Evolutionary conservation across 2,329 filamentous ascomycete genomes (phyloP).

Genomic region (Alternaria conjuncta): DNA sequence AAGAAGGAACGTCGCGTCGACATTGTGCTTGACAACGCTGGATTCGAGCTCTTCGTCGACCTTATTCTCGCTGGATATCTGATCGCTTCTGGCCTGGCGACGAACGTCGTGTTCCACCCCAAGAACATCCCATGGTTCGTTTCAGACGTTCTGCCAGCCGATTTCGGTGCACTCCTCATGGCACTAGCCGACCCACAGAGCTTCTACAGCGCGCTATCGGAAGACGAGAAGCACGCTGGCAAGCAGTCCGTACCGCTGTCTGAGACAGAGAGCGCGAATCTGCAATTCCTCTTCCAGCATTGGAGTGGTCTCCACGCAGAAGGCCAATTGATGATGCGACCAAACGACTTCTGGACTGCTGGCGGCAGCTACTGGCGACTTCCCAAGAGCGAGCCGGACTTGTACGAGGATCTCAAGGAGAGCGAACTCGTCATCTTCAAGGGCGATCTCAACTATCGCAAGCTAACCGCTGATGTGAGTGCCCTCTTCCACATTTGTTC

Average conservation of each 20-base stretch:
- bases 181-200: conserved; percentile 76
- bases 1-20: conserved; percentile 78
- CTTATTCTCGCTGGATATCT: conserved; percentile 91
- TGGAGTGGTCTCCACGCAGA: conserved; percentile 83
- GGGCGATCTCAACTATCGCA: conserved; percentile 95
- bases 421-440: conserved; percentile 95
- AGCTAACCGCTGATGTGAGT: conserved; percentile 85
- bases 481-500: not conserved
- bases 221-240: conserved; percentile 64
- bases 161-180: conserved; percentile 82
- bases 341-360: conserved; percentile 91
- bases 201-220: conserved; percentile 79
- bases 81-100: conserved; percentile 82
- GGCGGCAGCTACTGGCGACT: conserved; percentile 88
- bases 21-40: conserved; percentile 95
- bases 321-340: conserved; percentile 80
- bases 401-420: conserved; percentile 79
- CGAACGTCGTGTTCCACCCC: conserved; percentile 84
- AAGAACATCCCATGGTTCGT: conserved; percentile 99
- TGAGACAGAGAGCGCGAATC: conserved; percentile 69
- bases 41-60: conserved; percentile 96
- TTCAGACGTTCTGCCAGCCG: conserved; percentile 86
- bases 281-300: conserved; percentile 79
- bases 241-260: conserved; percentile 68
- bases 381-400: conserved; percentile 68